Conservation (phyloP, 192 early-diverging fungal genomes). For the Nowakowskiella sp. region DNA sequence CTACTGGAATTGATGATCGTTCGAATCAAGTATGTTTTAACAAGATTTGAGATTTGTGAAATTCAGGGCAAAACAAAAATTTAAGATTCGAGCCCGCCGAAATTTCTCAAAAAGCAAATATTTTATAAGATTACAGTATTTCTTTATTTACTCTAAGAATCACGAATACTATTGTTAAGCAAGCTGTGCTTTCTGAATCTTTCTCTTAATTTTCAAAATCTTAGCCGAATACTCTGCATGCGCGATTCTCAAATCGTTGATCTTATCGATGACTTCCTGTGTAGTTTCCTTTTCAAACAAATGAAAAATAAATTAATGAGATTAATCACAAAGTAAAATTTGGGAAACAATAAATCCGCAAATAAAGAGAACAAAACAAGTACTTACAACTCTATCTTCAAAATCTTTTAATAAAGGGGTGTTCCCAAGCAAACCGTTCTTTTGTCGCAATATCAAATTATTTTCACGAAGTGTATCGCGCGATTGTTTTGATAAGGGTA, state of each 20-base stretch:
- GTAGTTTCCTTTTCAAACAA: slow-evolving; percentile 25
- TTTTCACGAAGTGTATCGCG: slow-evolving; percentile 30
- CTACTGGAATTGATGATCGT: too few relatives aligned
- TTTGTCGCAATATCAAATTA: slow-evolving; percentile 34
- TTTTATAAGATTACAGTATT: too few relatives aligned
- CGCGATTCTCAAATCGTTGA: slow-evolving; percentile 18
- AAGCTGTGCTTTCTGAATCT: slow-evolving; percentile 30
- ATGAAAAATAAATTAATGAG: slow-evolving; percentile 1
- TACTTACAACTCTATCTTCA: slow-evolving; percentile 46
- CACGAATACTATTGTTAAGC: too few relatives aligned
- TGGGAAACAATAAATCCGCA: not conserved
- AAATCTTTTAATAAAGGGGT: slow-evolving; percentile 40
- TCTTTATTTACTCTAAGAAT: too few relatives aligned
- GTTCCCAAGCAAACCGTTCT: slow-evolving; percentile 49
- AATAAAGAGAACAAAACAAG: slow-evolving; percentile 7
- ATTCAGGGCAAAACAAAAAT: too few relatives aligned
- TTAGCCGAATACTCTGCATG: slow-evolving; percentile 31
- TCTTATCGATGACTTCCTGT: slow-evolving; percentile 12
- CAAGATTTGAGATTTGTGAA: too few relatives aligned
- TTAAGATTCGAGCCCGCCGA: too few relatives aligned
- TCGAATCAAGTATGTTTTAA: too few relatives aligned
- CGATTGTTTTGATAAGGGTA: slow-evolving; percentile 37
- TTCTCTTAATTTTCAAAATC: slow-evolving; percentile 24
- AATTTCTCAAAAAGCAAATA: too few relatives aligned
- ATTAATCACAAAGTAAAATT: too few relatives aligned